Conservation (phyloP, 768 basidiomycete genomes). For the Mycena belliarum region DNA sequence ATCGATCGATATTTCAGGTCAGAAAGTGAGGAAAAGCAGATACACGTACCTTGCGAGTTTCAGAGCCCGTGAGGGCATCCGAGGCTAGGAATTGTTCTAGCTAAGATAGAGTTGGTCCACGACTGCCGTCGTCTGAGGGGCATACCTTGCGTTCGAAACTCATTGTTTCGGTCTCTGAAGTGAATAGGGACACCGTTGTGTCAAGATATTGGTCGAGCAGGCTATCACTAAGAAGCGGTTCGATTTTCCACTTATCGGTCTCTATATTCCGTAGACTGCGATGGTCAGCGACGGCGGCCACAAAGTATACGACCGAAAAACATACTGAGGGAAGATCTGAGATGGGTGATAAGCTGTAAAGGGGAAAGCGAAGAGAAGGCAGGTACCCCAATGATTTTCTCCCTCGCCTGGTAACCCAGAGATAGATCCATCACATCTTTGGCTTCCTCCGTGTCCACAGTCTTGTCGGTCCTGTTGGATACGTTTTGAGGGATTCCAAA, state of each 20-base stretch:
- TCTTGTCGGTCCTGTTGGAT: constrained; percentile 4
- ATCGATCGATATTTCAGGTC: neutral
- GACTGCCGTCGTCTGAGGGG: neutral
- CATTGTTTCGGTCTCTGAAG: neutral
- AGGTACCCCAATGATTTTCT: constrained; percentile 10
- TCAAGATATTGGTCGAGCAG: neutral
- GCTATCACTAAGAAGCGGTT: constrained; percentile 5
- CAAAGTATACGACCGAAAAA: neutral
- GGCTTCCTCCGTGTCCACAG: constrained; percentile 11
- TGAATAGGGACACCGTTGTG: neutral
- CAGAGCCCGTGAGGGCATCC: neutral
- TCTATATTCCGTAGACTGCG: constrained; percentile 1
- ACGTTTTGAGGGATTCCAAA: neutral
- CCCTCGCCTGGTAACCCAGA: constrained; percentile 5
- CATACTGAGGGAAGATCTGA: constrained; percentile 18
- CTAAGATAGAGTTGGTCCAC: neutral
- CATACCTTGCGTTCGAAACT: constrained; percentile 17
- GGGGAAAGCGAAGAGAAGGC: neutral
- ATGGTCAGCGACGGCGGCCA: neutral
- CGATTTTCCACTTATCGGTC: neutral
- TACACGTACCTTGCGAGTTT: constrained; percentile 7
- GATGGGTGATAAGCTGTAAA: neutral
- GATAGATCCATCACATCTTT: neutral
- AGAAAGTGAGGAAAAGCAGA: neutral
- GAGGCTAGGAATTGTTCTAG: constrained; percentile 18